Conservation (phyloP, 345 rosid genomes). For the Barbarea vulgaris region DNA sequence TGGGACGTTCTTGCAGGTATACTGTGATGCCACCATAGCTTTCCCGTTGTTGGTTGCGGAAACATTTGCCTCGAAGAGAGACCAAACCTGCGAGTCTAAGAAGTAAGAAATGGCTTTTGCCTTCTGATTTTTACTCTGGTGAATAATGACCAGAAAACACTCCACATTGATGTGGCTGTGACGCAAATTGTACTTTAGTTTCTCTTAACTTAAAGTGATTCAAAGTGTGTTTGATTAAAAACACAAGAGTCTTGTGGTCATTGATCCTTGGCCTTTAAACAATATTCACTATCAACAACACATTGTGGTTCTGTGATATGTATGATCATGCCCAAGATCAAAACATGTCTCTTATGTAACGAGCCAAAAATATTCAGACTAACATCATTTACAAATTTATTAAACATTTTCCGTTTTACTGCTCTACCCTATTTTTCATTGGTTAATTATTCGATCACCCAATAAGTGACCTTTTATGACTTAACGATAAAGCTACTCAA, state of each 20-base stretch:
- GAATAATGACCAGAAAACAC: not conserved
- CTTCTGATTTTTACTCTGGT: not conserved
- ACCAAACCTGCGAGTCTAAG: conserved; percentile 24
- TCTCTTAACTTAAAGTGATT: not conserved
- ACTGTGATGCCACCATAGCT: conserved; percentile 96
- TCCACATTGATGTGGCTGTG: not conserved
- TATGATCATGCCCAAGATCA: not conserved
- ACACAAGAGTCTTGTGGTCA: not conserved
- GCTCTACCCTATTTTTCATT: not conserved
- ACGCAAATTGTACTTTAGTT: not conserved
- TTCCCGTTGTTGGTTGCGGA: conserved; percentile 90
- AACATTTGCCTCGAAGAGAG: conserved; percentile 75
- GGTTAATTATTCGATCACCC: not conserved
- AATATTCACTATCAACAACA: not conserved
- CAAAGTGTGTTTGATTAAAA: not conserved
- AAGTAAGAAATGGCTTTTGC: not conserved
- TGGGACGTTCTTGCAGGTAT: conserved; percentile 55
- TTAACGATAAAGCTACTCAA: too few relatives aligned
- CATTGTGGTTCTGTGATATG: not conserved
- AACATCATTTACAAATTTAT: not conserved
- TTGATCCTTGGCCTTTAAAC: not conserved
- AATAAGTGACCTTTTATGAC: not conserved
- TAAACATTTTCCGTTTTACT: not conserved
- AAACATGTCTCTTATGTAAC: not conserved
- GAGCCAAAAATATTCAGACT: not conserved